Percentiles rank a stretch among this genome's conserved stretches.
Evolutionary conservation across 2,329 filamentous ascomycete genomes (phyloP).

Genomic region (Aureobasidium sp.): DNA sequence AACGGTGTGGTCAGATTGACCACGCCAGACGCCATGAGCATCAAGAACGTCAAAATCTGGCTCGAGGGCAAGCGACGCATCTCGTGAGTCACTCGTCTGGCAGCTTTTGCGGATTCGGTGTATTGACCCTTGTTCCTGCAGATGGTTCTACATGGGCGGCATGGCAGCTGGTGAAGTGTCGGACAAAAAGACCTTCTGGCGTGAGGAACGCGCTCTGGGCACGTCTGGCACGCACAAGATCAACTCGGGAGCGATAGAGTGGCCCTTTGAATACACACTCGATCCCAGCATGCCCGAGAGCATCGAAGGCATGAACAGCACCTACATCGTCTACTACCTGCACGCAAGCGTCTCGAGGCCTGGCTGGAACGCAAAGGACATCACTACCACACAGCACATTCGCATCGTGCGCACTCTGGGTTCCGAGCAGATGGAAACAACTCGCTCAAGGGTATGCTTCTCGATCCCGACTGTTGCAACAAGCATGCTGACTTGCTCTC

Average conservation of each 20-base stretch:
- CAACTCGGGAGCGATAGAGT: conserved; percentile 41
- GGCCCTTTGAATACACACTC: conserved; percentile 42
- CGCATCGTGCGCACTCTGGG: conserved; percentile 41
- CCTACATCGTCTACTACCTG: conserved; percentile 80
- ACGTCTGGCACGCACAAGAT: conserved; percentile 41
- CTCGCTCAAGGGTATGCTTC: conserved; percentile 28
- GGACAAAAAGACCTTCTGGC: conserved; percentile 39
- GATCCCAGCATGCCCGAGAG: conserved; percentile 59
- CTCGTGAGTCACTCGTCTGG: conserved; percentile 26
- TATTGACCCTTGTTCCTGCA: conserved; percentile 1
- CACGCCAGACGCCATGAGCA: conserved; percentile 38
- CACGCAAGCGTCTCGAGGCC: conserved; percentile 75
- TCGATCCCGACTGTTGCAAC: neutral
- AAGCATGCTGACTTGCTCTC: conserved; percentile 15
- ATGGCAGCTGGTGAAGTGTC: conserved; percentile 32
- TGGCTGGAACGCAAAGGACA: conserved; percentile 80
- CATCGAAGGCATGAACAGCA: conserved; percentile 78
- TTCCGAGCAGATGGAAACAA: conserved; percentile 60
- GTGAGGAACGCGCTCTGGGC: conserved; percentile 36
- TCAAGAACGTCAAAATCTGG: conserved; percentile 38
- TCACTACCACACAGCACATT: conserved; percentile 63
- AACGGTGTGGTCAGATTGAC: conserved; percentile 38
- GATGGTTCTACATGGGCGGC: conserved; percentile 29
- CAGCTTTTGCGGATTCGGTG: neutral
- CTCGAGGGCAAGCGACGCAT: conserved; percentile 41